A percentile compares a stretch with the other conserved stretches of the same genome.
Conservation (phyloP, 257 asterid genomes). For the Gentiana straminea region DNA sequence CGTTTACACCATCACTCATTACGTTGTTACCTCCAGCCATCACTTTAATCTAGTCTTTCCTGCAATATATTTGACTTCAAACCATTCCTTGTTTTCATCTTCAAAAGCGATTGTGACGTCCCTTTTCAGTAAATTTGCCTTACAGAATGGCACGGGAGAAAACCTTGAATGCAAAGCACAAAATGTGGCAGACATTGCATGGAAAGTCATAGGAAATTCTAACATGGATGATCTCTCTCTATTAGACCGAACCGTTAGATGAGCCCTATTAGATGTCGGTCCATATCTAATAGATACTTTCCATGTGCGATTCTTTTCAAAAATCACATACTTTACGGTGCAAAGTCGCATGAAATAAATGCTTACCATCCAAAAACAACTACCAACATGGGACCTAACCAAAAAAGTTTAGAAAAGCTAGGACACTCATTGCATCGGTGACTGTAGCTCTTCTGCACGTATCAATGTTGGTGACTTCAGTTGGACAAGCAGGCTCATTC, state of each 20-base stretch:
- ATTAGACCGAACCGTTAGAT: no score
- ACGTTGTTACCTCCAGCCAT: slow-evolving; percentile 57
- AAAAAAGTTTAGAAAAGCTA: slow-evolving; percentile 37
- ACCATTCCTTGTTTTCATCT: slow-evolving; percentile 54
- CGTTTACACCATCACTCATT: no score
- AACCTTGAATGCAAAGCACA: slow-evolving; percentile 40
- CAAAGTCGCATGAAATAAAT: slow-evolving; percentile 6
- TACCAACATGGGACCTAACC: slow-evolving; percentile 85
- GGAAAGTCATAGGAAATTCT: no score
- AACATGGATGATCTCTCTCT: no score
- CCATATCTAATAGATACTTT: background rate
- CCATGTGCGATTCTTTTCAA: slow-evolving; percentile 8
- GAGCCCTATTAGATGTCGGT: no score
- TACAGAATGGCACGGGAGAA: slow-evolving; percentile 88
- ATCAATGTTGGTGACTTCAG: slow-evolving; percentile 61
- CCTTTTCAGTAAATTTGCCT: slow-evolving; percentile 47
- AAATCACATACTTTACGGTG: slow-evolving; percentile 1
- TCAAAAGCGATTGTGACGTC: slow-evolving; percentile 50
- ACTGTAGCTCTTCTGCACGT: slow-evolving; percentile 79
- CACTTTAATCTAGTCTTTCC: slow-evolving; percentile 85
- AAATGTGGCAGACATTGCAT: background rate
- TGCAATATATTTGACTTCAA: slow-evolving; percentile 55
- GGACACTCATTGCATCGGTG: slow-evolving; percentile 61
- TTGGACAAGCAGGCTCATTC: slow-evolving; percentile 29
- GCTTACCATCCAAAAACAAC: slow-evolving; percentile 98